Percentiles rank a stretch among this genome's conserved stretches.
Conservation (phyloP, 2,329 filamentous ascomycete species). For the Claviceps digitariae region DNA sequence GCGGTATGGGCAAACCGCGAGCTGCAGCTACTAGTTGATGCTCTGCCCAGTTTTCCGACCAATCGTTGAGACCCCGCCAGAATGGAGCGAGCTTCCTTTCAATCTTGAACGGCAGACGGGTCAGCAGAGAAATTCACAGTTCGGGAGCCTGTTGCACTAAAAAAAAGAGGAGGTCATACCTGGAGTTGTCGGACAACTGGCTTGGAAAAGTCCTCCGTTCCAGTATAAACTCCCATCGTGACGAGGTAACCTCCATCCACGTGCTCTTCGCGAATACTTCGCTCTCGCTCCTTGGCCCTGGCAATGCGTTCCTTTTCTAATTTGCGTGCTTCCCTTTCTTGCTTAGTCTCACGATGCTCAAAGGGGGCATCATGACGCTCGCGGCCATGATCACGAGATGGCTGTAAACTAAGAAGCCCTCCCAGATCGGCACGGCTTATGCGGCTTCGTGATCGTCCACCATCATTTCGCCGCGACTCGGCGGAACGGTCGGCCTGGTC, state of each 20-base stretch:
- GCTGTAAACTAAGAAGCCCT: conserved; percentile 29
- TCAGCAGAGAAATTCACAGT: background rate
- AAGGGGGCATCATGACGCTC: conserved; percentile 29
- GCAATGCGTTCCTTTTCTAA: conserved; percentile 67
- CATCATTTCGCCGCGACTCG: conserved; percentile 8
- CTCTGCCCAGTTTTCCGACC: conserved; percentile 80
- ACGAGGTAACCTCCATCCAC: conserved; percentile 92
- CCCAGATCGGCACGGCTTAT: conserved; percentile 32
- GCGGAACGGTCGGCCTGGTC: conserved; percentile 11
- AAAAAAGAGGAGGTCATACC: conserved; percentile 43
- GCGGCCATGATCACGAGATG: conserved; percentile 23
- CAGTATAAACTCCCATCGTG: conserved; percentile 86
- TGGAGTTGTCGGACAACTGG: conserved; percentile 75
- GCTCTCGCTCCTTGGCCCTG: conserved; percentile 71
- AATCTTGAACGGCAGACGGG: conserved; percentile 44
- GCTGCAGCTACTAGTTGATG: conserved; percentile 89
- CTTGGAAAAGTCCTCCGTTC: conserved; percentile 88
- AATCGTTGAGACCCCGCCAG: conserved; percentile 86
- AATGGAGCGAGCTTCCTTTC: conserved; percentile 88
- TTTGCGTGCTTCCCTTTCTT: conserved; percentile 78
- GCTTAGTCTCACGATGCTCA: conserved; percentile 71
- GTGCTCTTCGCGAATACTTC: conserved; percentile 81
- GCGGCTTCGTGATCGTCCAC: conserved; percentile 14
- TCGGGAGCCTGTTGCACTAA: no score
- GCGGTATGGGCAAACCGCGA: conserved; percentile 69